Evolutionary conservation across 2,329 filamentous ascomycete species (phyloP).

Genomic region (Blastomyces parvus): DNA sequence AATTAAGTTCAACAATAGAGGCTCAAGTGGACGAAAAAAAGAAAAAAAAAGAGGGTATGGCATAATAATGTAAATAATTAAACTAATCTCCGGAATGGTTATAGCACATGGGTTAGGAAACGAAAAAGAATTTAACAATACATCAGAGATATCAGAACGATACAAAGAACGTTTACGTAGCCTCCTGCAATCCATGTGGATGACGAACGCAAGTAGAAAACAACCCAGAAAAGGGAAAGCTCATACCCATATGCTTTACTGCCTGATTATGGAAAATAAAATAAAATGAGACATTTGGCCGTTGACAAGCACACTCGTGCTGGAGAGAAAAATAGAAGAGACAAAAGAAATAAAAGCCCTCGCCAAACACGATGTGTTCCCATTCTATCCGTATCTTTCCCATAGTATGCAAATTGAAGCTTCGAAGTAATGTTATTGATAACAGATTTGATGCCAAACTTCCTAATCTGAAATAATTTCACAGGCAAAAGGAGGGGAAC

Average conservation of each 20-base stretch:
- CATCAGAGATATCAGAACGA: neutral
- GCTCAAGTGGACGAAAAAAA: neutral
- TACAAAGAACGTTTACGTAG: neutral
- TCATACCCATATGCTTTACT: slow-evolving; percentile 4
- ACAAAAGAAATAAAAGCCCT: neutral
- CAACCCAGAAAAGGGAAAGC: neutral
- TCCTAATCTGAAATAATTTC: slow-evolving; percentile 3
- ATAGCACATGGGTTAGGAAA: neutral
- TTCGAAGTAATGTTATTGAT: slow-evolving; percentile 6
- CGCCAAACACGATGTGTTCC: neutral
- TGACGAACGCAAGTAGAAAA: neutral
- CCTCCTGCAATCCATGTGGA: neutral
- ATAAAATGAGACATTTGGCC: slow-evolving; percentile 8
- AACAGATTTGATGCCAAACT: slow-evolving; percentile 2
- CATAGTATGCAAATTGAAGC: slow-evolving; percentile 1
- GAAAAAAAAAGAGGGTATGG: neutral
- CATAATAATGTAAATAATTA: neutral
- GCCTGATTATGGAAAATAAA: slow-evolving; percentile 1
- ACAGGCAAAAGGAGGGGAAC: neutral
- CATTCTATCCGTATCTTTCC: slow-evolving; percentile 8
- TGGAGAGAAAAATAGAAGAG: neutral
- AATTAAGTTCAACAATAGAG: neutral
- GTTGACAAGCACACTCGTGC: slow-evolving; percentile 4
- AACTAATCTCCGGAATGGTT: neutral
- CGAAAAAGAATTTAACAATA: neutral